Evolutionary conservation across 305 asterid genomes (phyloP).

Genomic region (Plantago lanceolata): DNA sequence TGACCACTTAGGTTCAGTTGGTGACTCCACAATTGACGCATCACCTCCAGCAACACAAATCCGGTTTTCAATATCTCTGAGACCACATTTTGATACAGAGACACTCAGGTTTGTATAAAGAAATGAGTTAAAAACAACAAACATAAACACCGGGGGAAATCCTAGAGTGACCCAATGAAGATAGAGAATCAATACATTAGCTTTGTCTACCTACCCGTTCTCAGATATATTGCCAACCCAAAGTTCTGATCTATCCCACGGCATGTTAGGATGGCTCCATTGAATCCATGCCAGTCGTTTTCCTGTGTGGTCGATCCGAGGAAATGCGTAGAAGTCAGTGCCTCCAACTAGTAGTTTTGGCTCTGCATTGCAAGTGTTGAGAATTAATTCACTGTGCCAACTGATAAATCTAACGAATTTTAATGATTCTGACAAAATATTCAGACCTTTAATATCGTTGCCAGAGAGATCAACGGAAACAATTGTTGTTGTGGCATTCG

Average conservation of each 20-base stretch:
- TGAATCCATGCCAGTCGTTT: conserved; percentile 89
- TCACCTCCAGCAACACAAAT: conserved; percentile 91
- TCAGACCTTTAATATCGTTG: conserved; percentile 48
- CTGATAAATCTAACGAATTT: background rate
- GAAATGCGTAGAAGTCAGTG: conserved; percentile 87
- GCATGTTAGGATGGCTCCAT: conserved; percentile 98
- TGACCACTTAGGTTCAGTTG: conserved; percentile 95
- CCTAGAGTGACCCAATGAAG: background rate
- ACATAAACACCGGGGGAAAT: no score
- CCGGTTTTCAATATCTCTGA: conserved; percentile 61
- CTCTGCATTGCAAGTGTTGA: conserved; percentile 45
- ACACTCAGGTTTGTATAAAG: background rate
- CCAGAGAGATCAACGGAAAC: conserved; percentile 56
- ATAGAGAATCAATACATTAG: conserved; percentile 12
- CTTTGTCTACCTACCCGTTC: conserved; percentile 54
- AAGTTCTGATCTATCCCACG: conserved; percentile 94
- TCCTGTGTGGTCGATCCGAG: conserved; percentile 77
- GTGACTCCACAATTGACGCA: conserved; percentile 68
- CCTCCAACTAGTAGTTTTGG: conserved; percentile 67
- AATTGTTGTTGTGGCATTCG: conserved; percentile 62
- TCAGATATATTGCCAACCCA: conserved; percentile 93
- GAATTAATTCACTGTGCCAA: conserved; percentile 4
- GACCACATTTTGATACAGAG: conserved; percentile 8
- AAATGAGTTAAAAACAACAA: background rate
- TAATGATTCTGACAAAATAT: conserved; percentile 5